Evolutionary conservation across 257 asterid species (phyloP).

Genomic region (Forsythia suspensa): DNA sequence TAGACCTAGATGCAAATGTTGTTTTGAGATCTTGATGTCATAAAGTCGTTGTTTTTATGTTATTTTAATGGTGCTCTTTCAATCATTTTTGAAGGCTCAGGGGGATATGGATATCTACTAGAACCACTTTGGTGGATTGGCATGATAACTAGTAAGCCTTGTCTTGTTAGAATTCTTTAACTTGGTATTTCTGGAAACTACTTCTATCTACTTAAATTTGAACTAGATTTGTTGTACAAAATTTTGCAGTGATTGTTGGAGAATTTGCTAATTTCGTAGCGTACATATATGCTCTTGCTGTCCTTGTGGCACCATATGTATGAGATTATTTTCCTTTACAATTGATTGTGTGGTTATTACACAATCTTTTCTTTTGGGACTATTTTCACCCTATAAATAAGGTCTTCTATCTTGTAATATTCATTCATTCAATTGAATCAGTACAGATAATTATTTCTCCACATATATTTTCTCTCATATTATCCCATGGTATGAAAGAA

Average conservation of each 20-base stretch:
- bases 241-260: conserved; percentile 67
- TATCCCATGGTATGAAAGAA: too few relatives aligned
- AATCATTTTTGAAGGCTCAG: conserved; percentile 59
- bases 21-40: background rate
- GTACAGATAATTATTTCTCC: too few relatives aligned
- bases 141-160: conserved; percentile 72
- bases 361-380: too few relatives aligned
- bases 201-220: conserved; percentile 3
- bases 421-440: too few relatives aligned
- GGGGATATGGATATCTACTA: conserved; percentile 78
- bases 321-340: too few relatives aligned
- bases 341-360: too few relatives aligned
- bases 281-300: conserved; percentile 87
- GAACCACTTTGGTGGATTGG: conserved; percentile 99
- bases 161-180: background rate
- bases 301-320: conserved; percentile 85
- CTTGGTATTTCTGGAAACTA: background rate
- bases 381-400: too few relatives aligned
- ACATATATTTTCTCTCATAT: too few relatives aligned
- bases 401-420: too few relatives aligned
- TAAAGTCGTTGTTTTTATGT: conserved; percentile 12
- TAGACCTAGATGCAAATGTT: background rate
- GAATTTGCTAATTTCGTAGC: conserved; percentile 84
- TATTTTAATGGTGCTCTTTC: conserved; percentile 15
- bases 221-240: background rate